Conservation (phyloP, 768 basidiomycete genomes). For the Rubroboletus pulcherrimus region DNA sequence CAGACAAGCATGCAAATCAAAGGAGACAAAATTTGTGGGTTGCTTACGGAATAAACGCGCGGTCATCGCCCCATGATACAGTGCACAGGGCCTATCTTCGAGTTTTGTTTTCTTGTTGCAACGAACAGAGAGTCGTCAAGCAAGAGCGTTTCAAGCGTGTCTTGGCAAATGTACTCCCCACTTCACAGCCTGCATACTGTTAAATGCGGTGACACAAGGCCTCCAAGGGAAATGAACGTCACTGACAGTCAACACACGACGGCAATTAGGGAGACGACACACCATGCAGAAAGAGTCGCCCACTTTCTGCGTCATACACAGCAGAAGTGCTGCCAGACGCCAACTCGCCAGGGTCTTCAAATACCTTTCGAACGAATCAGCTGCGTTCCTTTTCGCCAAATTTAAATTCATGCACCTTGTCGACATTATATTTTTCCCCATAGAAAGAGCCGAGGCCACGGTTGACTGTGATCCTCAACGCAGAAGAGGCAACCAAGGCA, state of each 20-base stretch:
- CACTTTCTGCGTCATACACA: constrained; percentile 50
- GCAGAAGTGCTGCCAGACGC: constrained; percentile 55
- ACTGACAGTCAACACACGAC: background rate
- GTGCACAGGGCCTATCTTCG: background rate
- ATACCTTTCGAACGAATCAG: constrained; percentile 40
- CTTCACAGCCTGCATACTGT: constrained; percentile 31
- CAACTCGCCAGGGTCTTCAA: constrained; percentile 62
- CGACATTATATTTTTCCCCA: constrained; percentile 55
- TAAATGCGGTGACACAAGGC: constrained; percentile 33
- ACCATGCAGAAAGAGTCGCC: constrained; percentile 59
- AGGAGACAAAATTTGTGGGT: background rate
- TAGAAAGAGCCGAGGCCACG: constrained; percentile 48
- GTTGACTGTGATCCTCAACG: constrained; percentile 51
- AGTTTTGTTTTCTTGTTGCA: background rate
- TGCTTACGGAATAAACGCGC: background rate
- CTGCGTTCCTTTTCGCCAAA: background rate
- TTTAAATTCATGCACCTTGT: constrained; percentile 41
- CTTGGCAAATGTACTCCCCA: background rate
- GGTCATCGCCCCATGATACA: background rate
- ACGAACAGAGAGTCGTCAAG: background rate
- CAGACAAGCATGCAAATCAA: background rate
- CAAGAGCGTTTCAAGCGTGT: constrained; percentile 2
- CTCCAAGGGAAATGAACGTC: constrained; percentile 16
- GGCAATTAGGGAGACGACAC: constrained; percentile 16
- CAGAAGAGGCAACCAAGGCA: constrained; percentile 43